A percentile compares a stretch with the other conserved stretches of the same genome.
Conservation (phyloP, 2,329 filamentous ascomycete species). For the Tolypocladium nubicola region DNA sequence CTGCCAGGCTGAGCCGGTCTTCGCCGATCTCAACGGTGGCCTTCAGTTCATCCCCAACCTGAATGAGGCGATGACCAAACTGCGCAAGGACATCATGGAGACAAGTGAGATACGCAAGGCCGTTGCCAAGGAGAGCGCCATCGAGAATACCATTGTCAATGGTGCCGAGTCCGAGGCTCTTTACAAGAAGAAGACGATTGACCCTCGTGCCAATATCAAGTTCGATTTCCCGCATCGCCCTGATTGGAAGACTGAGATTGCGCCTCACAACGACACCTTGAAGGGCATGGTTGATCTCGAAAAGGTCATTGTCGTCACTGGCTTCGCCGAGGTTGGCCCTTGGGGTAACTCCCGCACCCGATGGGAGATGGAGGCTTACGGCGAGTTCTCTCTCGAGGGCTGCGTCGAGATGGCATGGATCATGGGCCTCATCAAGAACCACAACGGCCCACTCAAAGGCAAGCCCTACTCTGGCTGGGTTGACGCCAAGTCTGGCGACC, state of each 20-base stretch:
- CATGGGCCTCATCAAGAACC: conserved; percentile 98
- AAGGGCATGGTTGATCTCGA: conserved; percentile 98
- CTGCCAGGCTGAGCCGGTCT: conserved; percentile 91
- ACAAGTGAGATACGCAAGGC: conserved; percentile 88
- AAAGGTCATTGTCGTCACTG: conserved; percentile 94
- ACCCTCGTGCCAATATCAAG: conserved; percentile 95
- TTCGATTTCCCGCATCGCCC: conserved; percentile 88
- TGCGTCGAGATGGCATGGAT: conserved; percentile 99
- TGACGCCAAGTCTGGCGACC: conserved; percentile 85
- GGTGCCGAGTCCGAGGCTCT: conserved; percentile 84
- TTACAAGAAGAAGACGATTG: conserved; percentile 88
- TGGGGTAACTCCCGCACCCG: conserved; percentile 98
- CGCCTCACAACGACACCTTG: conserved; percentile 76
- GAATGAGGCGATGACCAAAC: conserved; percentile 85
- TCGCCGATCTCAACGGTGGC: conserved; percentile 93
- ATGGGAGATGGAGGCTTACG: conserved; percentile 98
- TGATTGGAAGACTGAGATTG: conserved; percentile 83
- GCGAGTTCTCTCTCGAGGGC: conserved; percentile 93
- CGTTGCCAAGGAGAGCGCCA: conserved; percentile 88
- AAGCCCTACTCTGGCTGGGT: conserved; percentile 96
- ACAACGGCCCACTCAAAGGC: conserved; percentile 93
- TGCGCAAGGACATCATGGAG: conserved; percentile 90
- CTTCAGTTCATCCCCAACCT: conserved; percentile 95
- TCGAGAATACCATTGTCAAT: conserved; percentile 96
- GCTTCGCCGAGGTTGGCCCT: conserved; percentile 89